A percentile compares a stretch with the other conserved stretches of the same genome.
Evolutionary conservation across 1,284 basidiomycete species (phyloP).

Genomic region (Boletus semigastroideus): DNA sequence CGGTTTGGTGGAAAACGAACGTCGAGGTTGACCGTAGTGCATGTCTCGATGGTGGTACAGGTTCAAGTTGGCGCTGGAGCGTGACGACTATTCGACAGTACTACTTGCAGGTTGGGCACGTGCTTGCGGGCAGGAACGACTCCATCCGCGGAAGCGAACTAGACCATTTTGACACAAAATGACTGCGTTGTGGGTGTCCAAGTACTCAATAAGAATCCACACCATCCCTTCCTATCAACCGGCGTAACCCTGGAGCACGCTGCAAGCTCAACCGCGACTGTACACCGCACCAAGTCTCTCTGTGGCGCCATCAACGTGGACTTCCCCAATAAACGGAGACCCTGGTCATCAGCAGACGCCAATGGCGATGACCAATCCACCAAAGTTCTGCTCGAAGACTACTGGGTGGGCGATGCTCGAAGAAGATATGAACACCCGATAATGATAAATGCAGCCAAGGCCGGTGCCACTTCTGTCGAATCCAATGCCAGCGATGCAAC

Average conservation of each 20-base stretch:
- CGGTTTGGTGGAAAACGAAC: neutral
- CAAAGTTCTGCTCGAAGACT: neutral
- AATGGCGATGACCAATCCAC: conserved; percentile 2
- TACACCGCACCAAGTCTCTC: conserved; percentile 6
- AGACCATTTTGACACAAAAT: neutral
- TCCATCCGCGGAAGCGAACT: conserved; percentile 12
- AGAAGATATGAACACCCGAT: conserved; percentile 12
- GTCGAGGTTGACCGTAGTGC: neutral
- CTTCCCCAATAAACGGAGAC: neutral
- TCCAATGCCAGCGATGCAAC: conserved; percentile 11
- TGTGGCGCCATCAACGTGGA: neutral
- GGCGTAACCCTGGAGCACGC: conserved; percentile 11
- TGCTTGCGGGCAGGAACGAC: conserved; percentile 18
- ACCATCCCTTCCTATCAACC: conserved; percentile 7
- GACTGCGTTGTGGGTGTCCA: neutral
- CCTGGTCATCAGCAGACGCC: conserved; percentile 1
- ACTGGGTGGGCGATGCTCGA: conserved; percentile 18
- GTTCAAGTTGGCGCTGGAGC: neutral
- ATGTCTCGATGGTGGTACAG: too few relatives aligned
- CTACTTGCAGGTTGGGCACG: conserved; percentile 12
- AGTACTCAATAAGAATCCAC: neutral
- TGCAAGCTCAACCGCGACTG: conserved; percentile 4
- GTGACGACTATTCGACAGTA: neutral
- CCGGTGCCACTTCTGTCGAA: conserved; percentile 25
- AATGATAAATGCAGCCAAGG: conserved; percentile 10